Evolutionary conservation across 495 filamentous ascomycete genomes (phyloP), one percentile per base, ranked within the genome.

Genomic region (Aspergillus steynii): DNA sequence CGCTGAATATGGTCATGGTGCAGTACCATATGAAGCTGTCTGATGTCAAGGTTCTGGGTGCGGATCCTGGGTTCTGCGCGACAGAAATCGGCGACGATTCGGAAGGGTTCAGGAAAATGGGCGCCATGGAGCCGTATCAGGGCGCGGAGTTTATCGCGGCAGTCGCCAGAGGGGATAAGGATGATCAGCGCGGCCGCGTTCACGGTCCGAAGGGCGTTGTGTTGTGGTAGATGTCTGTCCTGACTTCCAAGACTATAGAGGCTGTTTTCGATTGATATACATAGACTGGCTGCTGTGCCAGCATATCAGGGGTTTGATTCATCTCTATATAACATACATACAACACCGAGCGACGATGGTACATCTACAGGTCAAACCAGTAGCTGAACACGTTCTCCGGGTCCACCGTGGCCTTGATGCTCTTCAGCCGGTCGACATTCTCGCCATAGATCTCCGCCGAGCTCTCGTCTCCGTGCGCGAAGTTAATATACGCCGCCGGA

Each of bases 61-160:
- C 37, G 10, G 37, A 42, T 42, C 37, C 37, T 0, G 37, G 37
- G 12, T 42, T 42, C 37, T 42, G 37, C 37, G 9, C 37, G 9
- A 42, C 37, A 12, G 37, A 42, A 42, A 42, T 42, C 9, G 37
- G 37, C 60, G 29, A 59, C 62, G 26, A 62, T 56, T 52, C 68
- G 70, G 50, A 64, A 69, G 64, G 60, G 69, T 67, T 62, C 68
- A 61, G 59, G 49, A 53, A 20, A 59, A 59, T 12, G 60, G 52
- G 59, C 47, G 63, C 59, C 53, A 59, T 48, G 31, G 52, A 29
- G 63, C 53, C 53, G 3, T 25, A 56, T 20, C 32, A 45, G 25
- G 53, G 53, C 10, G 53, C 29, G 32, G 31, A 26, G 53, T 27
- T 47, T 46, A 56, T 56, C 26, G 53, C 53, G 34, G 32, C 6